A percentile compares a stretch with the other conserved stretches of the same genome.
Evolutionary conservation across 768 basidiomycete genomes (phyloP).

Genomic region (Russula olivacea): DNA sequence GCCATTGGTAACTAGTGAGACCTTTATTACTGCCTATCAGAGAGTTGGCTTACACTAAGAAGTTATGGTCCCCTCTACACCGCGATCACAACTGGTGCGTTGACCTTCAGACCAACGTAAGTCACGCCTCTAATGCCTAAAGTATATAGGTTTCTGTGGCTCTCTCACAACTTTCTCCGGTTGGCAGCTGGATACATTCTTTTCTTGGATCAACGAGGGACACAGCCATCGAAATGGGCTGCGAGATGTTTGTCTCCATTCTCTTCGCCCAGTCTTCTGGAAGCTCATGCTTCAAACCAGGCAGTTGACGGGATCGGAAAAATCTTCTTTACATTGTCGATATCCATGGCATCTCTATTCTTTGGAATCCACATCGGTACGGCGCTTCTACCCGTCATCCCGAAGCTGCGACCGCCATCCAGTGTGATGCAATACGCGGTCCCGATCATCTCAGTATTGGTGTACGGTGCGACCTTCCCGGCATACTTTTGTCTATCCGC

Average conservation of each 20-base stretch:
- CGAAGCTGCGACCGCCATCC: slow-evolving; percentile 38
- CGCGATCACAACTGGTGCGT: slow-evolving; percentile 75
- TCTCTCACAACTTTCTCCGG: slow-evolving; percentile 94
- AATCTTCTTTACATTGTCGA: slow-evolving; percentile 67
- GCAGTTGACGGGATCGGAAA: slow-evolving; percentile 83
- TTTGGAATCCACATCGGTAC: slow-evolving; percentile 66
- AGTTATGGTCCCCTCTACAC: slow-evolving; percentile 89
- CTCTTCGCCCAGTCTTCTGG: neutral
- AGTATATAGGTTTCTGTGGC: slow-evolving; percentile 78
- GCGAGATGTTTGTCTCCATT: slow-evolving; percentile 51
- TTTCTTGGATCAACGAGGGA: slow-evolving; percentile 72
- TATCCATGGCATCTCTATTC: slow-evolving; percentile 69
- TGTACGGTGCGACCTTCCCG: slow-evolving; percentile 71
- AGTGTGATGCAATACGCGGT: slow-evolving; percentile 45
- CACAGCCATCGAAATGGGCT: slow-evolving; percentile 56
- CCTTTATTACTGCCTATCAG: slow-evolving; percentile 14
- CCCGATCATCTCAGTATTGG: slow-evolving; percentile 50
- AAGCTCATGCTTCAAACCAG: slow-evolving; percentile 38
- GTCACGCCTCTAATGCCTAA: neutral
- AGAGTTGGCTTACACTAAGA: slow-evolving; percentile 5
- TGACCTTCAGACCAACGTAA: neutral
- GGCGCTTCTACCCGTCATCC: slow-evolving; percentile 38
- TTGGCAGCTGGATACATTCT: slow-evolving; percentile 88
- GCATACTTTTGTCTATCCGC: slow-evolving; percentile 70
- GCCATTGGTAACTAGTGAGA: slow-evolving; percentile 72